Percentiles rank a stretch among this genome's conserved stretches.
phyloP scores from a whole-genome alignment of 768 basidiomycete species.

The Leccinum imitatum region DNA sequence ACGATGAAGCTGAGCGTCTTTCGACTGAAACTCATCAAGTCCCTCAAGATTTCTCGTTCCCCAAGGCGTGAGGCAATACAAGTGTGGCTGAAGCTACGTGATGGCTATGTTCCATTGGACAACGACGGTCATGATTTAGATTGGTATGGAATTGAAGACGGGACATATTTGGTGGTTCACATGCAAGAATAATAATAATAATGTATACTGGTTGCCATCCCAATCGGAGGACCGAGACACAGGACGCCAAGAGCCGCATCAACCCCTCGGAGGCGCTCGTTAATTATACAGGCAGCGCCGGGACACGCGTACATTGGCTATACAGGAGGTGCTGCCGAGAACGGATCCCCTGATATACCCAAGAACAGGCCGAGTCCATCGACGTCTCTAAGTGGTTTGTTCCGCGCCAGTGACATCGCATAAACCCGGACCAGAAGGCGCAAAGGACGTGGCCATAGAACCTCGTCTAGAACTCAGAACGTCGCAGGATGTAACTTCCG shows the following conservation, averaged over 20 bases:
- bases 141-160: slow-evolving; percentile 73
- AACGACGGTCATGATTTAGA: slow-evolving; percentile 54
- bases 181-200: slow-evolving; percentile 16
- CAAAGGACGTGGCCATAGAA: slow-evolving; percentile 8
- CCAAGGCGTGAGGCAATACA: slow-evolving; percentile 35
- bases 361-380: slow-evolving; percentile 3
- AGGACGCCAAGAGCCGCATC: slow-evolving; percentile 12
- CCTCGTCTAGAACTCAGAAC: slow-evolving; percentile 22
- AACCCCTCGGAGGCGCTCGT: slow-evolving; percentile 10
- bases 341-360: slow-evolving; percentile 7
- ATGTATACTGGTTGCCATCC: slow-evolving; percentile 1
- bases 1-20: slow-evolving; percentile 68
- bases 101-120: slow-evolving; percentile 50
- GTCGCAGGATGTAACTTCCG: slow-evolving; percentile 14
- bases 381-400: not conserved
- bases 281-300: slow-evolving; percentile 2
- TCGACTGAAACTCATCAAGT: slow-evolving; percentile 62
- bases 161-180: slow-evolving; percentile 35
- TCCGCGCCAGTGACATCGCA: slow-evolving; percentile 7
- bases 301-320: slow-evolving; percentile 18
- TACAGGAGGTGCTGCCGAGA: slow-evolving; percentile 1
- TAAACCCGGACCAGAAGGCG: slow-evolving; percentile 15
- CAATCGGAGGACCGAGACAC: slow-evolving; percentile 5
- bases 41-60: slow-evolving; percentile 30
- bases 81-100: slow-evolving; percentile 58